Base-by-base conservation (phyloP, 73 alveolate genomes). In the Symbiodinium pilosum region DNA sequence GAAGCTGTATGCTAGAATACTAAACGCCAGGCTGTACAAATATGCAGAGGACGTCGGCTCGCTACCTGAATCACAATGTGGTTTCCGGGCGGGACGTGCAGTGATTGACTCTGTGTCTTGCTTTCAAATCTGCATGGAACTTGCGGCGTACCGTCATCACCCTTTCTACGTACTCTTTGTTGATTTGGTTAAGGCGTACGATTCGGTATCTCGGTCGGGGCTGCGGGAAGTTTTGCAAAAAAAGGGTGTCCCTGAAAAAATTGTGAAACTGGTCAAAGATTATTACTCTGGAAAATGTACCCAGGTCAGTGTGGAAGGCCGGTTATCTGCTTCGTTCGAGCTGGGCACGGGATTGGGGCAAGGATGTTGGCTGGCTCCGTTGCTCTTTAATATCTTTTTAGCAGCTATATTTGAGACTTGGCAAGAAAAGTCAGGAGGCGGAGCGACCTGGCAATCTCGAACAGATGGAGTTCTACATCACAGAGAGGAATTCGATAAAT, bases 351-450 rank as follows among this genome's bases (percentile, higher is more conserved):
- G 94, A 20, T 54, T 87, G 30, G 94, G 94, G 32, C 86, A 87
- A 26, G 85, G 86, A 6, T 87, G 94, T 39, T 87, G 94, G 39
- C 64, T 87, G 2, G 94, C 94, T 1, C 94, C 94, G 4, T 39
- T 26, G 40, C 52, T 87, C 34, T 87, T 87, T 40, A 87, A 87
- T 69, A 8, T 87, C 9, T 87, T 39, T 54, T 43, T 87, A 0
- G 42, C 71, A 5, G 94, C 94, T 21, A 86, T 87, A 0, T 24
- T 87, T 42, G 94, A 54, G 38, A 69, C 69, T 8, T 87, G 94
- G 94, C 18, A 38, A 0, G 20, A 0, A 6, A 4, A 56, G 38
- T 56, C 75, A 0, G 75, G 75, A 56, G 75, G 75, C 11, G 75
- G 75, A 6, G 75, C 26, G 14, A 16, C 3, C 34, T 56, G 73